Evolutionary conservation across 179 eudicot species (phyloP), one percentile per base, ranked within the genome.

Genomic region (Drosera spatulata): DNA sequence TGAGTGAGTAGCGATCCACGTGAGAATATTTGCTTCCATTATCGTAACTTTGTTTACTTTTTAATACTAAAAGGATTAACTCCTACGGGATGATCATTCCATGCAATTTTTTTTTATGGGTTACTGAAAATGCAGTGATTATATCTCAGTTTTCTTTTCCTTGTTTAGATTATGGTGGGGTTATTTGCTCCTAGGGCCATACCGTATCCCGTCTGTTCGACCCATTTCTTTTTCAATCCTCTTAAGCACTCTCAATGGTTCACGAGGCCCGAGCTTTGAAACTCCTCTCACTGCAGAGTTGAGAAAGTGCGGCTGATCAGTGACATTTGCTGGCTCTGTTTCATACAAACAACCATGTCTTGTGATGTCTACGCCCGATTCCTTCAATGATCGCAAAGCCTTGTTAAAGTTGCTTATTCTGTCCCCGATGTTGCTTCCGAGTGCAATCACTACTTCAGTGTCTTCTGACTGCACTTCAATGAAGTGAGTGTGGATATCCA

Each of bases 341-440:
- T 91, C 98, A 10, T 88, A 88, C 33, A 91, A 78, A 65, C 96
- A 84, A 48, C 68, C 85, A 60, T 91, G 95, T 44, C 91, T 80
- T 41, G 71, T 80, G 62, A 91, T 75, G 46, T 67, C 55, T 55
- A 91, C 77, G 64, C 86, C 98, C 12, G 81, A 79, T 63, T 77
- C 74, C 70, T 82, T 88, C 96, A 85, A 80, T 53, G 72, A 66
- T 50, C 60, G 71, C 63, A 91, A 71, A 53, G 96, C 95, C 64
- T 84, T 75, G 55, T 82, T 67, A 14, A 91, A 88, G 55, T 85
- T 85, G 41, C 59, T 58, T 61, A 88, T 64, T 60, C 89, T 80
- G 53, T 85, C 67, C 14, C 98, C 98, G 39, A 91, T 81, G 78
- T 88, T 88, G 84, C 98, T 91, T 61, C 98, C 96, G 12, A 88